These are phyloP conservation scores for Penicillium salamii DNA, from an alignment of 495 filamentous ascomycete genomes.

Conservation along the genomic window DNA sequence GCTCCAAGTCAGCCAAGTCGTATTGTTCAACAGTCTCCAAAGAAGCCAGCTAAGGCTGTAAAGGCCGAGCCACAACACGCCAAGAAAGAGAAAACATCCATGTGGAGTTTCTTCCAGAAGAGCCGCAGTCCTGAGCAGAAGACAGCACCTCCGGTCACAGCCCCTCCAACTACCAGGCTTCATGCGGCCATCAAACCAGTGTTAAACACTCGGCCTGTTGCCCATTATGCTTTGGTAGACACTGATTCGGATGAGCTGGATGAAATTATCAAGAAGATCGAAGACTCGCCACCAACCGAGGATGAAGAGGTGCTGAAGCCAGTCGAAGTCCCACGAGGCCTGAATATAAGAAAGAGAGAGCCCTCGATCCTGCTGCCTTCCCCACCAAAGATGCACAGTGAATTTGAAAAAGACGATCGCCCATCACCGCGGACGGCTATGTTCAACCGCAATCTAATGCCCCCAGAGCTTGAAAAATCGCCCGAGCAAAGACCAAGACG, in stretches of 20 bases:
- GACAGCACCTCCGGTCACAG: background rate
- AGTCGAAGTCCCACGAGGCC: conserved; percentile 27
- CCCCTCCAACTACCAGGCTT: conserved; percentile 25
- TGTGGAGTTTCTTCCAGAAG: conserved; percentile 81
- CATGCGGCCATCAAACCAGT: conserved; percentile 41
- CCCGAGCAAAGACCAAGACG: conserved; percentile 38
- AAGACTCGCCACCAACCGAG: conserved; percentile 45
- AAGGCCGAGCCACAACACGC: conserved; percentile 13
- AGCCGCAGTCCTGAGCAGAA: conserved; percentile 29
- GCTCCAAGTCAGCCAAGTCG: conserved; percentile 17
- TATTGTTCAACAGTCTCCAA: conserved; percentile 1
- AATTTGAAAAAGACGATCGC: conserved; percentile 36
- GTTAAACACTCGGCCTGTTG: conserved; percentile 43
- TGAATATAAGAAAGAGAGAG: conserved; percentile 39
- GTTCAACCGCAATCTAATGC: conserved; percentile 28
- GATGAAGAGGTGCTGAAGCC: conserved; percentile 25
- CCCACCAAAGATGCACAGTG: conserved; percentile 46
- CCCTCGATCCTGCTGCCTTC: conserved; percentile 55
- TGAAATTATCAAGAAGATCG: conserved; percentile 61
- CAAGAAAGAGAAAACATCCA: conserved; percentile 31
- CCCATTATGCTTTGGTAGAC: conserved; percentile 85
- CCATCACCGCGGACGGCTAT: conserved; percentile 43
- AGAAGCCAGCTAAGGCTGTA: conserved; percentile 5
- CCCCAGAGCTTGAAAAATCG: conserved; percentile 13
- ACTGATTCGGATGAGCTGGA: conserved; percentile 67